Base-by-base conservation (phyloP, 139 green algal genomes). In the Haematococcus lacustris region DNA sequence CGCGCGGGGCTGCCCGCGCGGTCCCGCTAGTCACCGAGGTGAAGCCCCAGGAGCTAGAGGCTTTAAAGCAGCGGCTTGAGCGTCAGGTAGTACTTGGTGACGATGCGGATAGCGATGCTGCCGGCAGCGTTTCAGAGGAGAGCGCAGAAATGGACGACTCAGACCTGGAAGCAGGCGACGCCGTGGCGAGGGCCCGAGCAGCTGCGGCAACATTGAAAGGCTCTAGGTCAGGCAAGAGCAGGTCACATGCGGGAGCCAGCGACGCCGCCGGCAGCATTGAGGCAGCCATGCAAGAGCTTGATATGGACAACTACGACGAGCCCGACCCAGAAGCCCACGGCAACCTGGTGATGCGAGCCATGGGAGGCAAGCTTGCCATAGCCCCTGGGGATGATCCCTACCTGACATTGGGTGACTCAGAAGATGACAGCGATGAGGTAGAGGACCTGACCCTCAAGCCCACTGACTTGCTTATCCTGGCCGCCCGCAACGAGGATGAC, bases 291-390 rank as follows among this genome's bases (percentile, higher is more conserved):
- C 88, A 83, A 5, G 92, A 97, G 80, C 85, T 98, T 9, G 86
- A 98, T 76, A 98, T 98, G 94, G 94, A 98, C 28, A 67, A 92
- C 61, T 98, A 98, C 60, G 91, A 97, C 71, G 83, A 94, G 47
- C 90, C 91, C 26, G 91, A 92, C 40, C 87, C 81, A 3, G 40
- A 51, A 7, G 4, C 23, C 34, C 47, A 51, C 23, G 9, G 39
- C 33, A 40, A 4, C 30, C 51, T 39, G 60, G 38, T 41, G 41
- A 7, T 74, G 30, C 35, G 25, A 66, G 67, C 61, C 64, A 84
- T 26, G 37, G 82, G 28, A 64, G 65, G 3, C 64, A 78, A 2
- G 76, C 79, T 17, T 47, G 84, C 26, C 74, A 79, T 25, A 73
- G 73, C 6, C 40, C 47, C 3, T 41, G 85, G 84, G 47, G 87